These are phyloP conservation scores for Phanerochaete carnosa DNA, from an alignment of 768 basidiomycete genomes.

Conservation along the genomic window DNA sequence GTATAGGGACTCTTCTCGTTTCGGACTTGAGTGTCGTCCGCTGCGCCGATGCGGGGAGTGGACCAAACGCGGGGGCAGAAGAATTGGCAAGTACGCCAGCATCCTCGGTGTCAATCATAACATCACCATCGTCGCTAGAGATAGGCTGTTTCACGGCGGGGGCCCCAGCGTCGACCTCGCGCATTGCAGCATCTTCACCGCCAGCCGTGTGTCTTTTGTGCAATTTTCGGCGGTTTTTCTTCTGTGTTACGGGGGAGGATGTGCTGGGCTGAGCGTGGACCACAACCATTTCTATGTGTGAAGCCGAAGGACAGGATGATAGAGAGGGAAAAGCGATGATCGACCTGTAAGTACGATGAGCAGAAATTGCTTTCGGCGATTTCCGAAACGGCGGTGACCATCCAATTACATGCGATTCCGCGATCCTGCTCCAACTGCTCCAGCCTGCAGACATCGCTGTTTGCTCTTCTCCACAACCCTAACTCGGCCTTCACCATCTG, in stretches of 20 bases:
- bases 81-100: slow-evolving; percentile 40
- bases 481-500: neutral
- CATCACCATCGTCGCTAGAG: slow-evolving; percentile 49
- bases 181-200: slow-evolving; percentile 15
- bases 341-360: neutral
- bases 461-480: neutral
- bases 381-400: slow-evolving; percentile 2
- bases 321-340: neutral
- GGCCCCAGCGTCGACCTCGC: slow-evolving; percentile 12
- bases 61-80: slow-evolving; percentile 65
- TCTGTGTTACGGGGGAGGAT: slow-evolving; percentile 29
- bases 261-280: slow-evolving; percentile 31
- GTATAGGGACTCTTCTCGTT: slow-evolving; percentile 85
- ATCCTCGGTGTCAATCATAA: slow-evolving; percentile 57
- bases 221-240: slow-evolving; percentile 44
- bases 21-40: slow-evolving; percentile 71
- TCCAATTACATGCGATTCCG: neutral
- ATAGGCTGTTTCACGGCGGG: neutral
- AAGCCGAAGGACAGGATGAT: neutral
- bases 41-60: slow-evolving; percentile 58
- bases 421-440: neutral
- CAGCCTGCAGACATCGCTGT: neutral
- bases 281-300: slow-evolving; percentile 35
- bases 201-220: slow-evolving; percentile 33
- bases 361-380: slow-evolving; percentile 10